Evolutionary conservation across 352 stramenopile species (phyloP), one percentile per base, ranked within the genome.

Genomic region (Phytopythium delawarense): DNA sequence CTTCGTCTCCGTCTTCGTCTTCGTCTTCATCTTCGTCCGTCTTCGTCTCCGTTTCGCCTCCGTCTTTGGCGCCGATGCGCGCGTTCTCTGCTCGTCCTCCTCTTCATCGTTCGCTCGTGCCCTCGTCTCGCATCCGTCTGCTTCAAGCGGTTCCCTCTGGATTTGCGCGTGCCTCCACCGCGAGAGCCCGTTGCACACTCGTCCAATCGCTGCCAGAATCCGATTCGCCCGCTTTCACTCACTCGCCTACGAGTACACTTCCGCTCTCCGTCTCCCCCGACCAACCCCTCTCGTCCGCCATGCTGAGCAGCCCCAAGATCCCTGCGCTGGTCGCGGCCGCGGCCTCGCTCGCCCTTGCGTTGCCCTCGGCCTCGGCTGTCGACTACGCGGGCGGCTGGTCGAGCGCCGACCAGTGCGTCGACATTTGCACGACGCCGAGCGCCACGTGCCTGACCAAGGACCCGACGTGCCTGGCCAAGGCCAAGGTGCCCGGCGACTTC

Each of bases 391-490:
- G 82, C 34, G 76, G 82, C 7, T 92, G 82, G 82, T 61, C 66
- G 28, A 74, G 70, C 12, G 70, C 74, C 34, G 56, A 78, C 52
- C 59, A 88, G 64, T 92, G 82, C 61, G 78, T 92, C 6, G 80
- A 90, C 64, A 92, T 92, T 56, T 92, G 83, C 64, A 83, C 80
- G n/a, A 86, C 83, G 30, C 69, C 78, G 5, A 72, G 61, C 48
- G 77, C 79, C 9, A 84, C 71, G 57, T 92, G 83, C 46, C 65
- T 87, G 25, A 89, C 76, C 8, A 65, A 68, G 55, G 69, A 81
- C 56, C 66, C 73, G 28, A 67, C 68, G 13, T 89, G 82, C 57
- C 67, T 84, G 54, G 66, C 76, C 49, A 90, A 89, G 76, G 67
- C 79, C 57, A 77, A 87, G 69, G 70, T 72, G 46, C 76, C 80